Conservation (phyloP, 2,329 filamentous ascomycete species). For the Aspergillus novoparasiticus region DNA sequence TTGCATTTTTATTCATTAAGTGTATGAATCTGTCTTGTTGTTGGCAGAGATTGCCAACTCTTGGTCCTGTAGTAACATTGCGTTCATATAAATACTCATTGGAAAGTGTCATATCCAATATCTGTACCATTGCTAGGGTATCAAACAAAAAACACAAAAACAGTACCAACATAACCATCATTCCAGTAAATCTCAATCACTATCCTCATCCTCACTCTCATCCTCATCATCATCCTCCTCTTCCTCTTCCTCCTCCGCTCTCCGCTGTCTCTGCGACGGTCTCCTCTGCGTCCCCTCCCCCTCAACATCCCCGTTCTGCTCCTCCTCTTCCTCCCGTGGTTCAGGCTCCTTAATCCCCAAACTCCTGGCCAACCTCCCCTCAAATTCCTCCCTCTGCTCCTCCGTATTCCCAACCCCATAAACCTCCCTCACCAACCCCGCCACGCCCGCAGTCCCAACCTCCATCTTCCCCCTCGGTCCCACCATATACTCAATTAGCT, state of each 20-base stretch:
- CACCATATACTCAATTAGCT: slow-evolving; percentile 77
- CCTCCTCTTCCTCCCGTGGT: slow-evolving; percentile 4
- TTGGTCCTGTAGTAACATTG: too few species aligned
- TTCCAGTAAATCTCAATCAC: background rate
- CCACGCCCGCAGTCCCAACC: slow-evolving; percentile 74
- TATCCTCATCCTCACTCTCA: slow-evolving; percentile 5
- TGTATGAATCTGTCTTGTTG: too few species aligned
- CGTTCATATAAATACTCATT: background rate
- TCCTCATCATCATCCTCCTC: slow-evolving; percentile 10
- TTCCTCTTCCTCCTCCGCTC: slow-evolving; percentile 7
- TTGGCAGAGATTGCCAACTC: too few species aligned
- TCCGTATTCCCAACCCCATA: slow-evolving; percentile 44
- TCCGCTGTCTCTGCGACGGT: slow-evolving; percentile 6
- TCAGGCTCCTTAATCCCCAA: slow-evolving; percentile 53
- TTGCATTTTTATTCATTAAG: too few species aligned
- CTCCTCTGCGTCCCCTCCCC: slow-evolving; percentile 4
- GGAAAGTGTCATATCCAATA: background rate
- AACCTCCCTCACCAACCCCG: slow-evolving; percentile 65
- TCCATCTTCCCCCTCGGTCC: slow-evolving; percentile 85
- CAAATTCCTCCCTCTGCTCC: slow-evolving; percentile 57
- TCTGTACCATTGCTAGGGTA: slow-evolving; percentile 1
- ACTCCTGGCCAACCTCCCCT: slow-evolving; percentile 63
- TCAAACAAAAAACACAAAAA: background rate
- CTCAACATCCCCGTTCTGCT: slow-evolving; percentile 9
- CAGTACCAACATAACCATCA: background rate